Conservation (phyloP, 2,329 filamentous ascomycete species). For the Pezicula carpinea region DNA sequence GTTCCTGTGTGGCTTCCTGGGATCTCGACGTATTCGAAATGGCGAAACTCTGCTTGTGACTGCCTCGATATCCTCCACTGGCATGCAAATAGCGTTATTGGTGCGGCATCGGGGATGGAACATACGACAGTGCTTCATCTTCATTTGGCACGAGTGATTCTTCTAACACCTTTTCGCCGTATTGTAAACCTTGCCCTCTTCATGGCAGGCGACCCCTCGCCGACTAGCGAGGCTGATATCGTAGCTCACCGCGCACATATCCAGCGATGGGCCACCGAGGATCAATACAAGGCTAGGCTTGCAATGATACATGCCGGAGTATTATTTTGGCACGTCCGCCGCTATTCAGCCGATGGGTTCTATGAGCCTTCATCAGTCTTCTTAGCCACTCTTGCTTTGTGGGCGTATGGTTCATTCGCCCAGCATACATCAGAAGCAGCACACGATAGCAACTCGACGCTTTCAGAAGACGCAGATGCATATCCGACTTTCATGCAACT, state of each 20-base stretch:
- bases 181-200: slow-evolving; percentile 16
- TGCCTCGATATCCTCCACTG: slow-evolving; percentile 39
- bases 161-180: slow-evolving; percentile 32
- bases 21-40: slow-evolving; percentile 41
- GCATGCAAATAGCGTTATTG: slow-evolving; percentile 36
- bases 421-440: slow-evolving; percentile 4
- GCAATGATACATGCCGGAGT: slow-evolving; percentile 49
- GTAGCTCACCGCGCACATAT: slow-evolving; percentile 28
- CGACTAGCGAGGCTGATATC: slow-evolving; percentile 18
- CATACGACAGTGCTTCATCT: slow-evolving; percentile 38
- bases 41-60: slow-evolving; percentile 39
- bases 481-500: slow-evolving; percentile 44
- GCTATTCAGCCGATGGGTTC: slow-evolving; percentile 43
- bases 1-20: slow-evolving; percentile 41
- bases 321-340: slow-evolving; percentile 46
- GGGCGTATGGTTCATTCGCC: slow-evolving; percentile 34
- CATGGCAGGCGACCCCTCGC: slow-evolving; percentile 1
- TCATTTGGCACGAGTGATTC: slow-evolving; percentile 36
- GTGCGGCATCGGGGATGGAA: slow-evolving; percentile 34
- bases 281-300: slow-evolving; percentile 52
- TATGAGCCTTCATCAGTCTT: slow-evolving; percentile 41
- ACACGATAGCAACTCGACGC: neutral
- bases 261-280: slow-evolving; percentile 43
- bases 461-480: slow-evolving; percentile 7
- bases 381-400: slow-evolving; percentile 40